phyloP scores from a whole-genome alignment of 2,329 filamentous ascomycete species.

The Fusarium scirpi region DNA sequence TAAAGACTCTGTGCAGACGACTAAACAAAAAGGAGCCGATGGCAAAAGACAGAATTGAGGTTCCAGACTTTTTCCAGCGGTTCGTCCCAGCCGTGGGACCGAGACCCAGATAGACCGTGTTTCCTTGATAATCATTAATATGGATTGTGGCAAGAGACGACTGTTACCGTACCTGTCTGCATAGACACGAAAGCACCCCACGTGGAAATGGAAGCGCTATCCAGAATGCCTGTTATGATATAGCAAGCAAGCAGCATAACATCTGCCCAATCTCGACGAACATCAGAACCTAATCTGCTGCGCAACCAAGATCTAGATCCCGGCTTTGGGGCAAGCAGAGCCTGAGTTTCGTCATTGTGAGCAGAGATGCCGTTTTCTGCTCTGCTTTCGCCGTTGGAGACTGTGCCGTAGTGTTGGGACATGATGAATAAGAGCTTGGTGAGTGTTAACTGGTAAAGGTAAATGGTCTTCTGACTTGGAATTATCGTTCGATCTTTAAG shows the following conservation, averaged over 20 bases:
- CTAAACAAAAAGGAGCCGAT: conserved; percentile 78
- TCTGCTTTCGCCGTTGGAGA: conserved; percentile 14
- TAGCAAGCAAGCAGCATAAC: conserved; percentile 78
- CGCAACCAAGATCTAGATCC: conserved; percentile 35
- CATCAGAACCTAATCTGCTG: conserved; percentile 37
- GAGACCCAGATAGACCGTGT: conserved; percentile 83
- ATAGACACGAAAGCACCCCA: conserved; percentile 87
- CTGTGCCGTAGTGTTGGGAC: conserved; percentile 34
- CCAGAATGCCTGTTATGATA: conserved; percentile 80
- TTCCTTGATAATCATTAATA: conserved; percentile 59
- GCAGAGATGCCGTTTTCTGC: conserved; percentile 14
- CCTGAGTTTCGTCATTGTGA: conserved; percentile 24
- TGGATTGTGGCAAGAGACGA: fast-evolving
- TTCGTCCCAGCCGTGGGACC: conserved; percentile 64
- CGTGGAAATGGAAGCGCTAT: conserved; percentile 80
- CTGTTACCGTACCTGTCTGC: conserved; percentile 73
- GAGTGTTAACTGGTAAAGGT: neutral
- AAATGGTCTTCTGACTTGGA: neutral
- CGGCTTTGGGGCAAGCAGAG: conserved; percentile 36
- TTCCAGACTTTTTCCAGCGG: conserved; percentile 68
- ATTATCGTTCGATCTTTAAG: neutral
- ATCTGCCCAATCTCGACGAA: conserved; percentile 71
- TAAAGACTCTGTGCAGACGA: conserved; percentile 71
- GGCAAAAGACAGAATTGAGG: conserved; percentile 78
- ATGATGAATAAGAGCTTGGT: neutral